Conservation (phyloP, 768 basidiomycete genomes). For the Hygrophorus russula region DNA sequence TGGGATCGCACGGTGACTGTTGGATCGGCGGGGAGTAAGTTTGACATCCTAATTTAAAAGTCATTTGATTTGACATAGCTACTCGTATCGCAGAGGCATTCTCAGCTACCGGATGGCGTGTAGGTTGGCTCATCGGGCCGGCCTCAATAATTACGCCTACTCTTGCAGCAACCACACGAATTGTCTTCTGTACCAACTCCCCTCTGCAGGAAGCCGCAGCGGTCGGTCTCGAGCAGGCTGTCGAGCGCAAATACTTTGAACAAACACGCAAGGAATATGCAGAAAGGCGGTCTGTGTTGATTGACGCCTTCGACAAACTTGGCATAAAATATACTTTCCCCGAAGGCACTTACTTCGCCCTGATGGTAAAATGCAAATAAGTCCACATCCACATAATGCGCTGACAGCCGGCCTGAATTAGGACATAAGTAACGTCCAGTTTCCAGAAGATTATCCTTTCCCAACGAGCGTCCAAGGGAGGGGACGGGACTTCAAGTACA, state of each 20-base stretch:
- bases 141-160: conserved; percentile 73
- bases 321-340: conserved; percentile 83
- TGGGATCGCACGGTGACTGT: conserved; percentile 98
- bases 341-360: conserved; percentile 84
- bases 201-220: conserved; percentile 93
- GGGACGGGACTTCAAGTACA: conserved; percentile 80
- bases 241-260: conserved; percentile 64
- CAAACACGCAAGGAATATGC: conserved; percentile 67
- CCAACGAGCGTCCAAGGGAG: conserved; percentile 64
- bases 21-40: conserved; percentile 86
- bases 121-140: conserved; percentile 94
- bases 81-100: conserved; percentile 61
- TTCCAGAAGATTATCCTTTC: conserved; percentile 80
- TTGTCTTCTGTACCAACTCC: conserved; percentile 92
- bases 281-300: conserved; percentile 68
- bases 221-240: conserved; percentile 74
- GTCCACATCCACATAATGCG: not conserved
- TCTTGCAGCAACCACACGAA: conserved; percentile 83
- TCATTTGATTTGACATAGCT: too few species aligned
- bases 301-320: conserved; percentile 68
- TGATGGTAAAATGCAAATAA: conserved; percentile 44
- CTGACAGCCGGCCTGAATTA: conserved; percentile 16
- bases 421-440: conserved; percentile 70
- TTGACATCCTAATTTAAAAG: too few species aligned
- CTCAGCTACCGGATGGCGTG: conserved; percentile 94